Conservation (phyloP, 768 basidiomycete genomes). For the Xerocomellus dryophilus region DNA sequence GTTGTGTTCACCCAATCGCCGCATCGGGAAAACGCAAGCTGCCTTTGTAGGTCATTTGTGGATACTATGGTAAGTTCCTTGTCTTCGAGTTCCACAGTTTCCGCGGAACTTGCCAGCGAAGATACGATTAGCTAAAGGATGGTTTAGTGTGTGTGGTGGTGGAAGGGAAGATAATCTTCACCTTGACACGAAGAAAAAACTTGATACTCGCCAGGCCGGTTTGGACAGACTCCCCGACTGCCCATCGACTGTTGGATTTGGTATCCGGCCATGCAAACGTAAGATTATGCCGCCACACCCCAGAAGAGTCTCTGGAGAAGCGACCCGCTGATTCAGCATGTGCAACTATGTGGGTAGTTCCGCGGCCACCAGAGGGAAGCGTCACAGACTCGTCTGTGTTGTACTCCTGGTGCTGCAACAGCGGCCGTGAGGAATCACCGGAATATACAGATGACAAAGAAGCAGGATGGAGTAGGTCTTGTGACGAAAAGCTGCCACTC, state of each 20-base stretch:
- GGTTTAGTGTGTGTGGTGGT: constrained; percentile 12
- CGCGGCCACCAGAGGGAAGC: constrained; percentile 21
- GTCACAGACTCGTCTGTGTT: constrained; percentile 11
- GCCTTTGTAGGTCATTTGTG: constrained; percentile 67
- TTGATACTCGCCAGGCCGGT: constrained; percentile 61
- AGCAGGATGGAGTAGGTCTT: constrained; percentile 16
- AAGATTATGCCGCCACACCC: constrained; percentile 62
- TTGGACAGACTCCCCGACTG: constrained; percentile 73
- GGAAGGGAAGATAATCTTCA: constrained; percentile 28
- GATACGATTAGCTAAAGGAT: constrained; percentile 46
- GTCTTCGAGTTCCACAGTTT: constrained; percentile 67
- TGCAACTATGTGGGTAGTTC: constrained; percentile 50
- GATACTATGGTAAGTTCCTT: constrained; percentile 64
- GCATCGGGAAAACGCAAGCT: constrained; percentile 60
- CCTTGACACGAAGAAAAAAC: constrained; percentile 72
- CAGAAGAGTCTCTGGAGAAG: constrained; percentile 54
- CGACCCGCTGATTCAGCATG: constrained; percentile 57
- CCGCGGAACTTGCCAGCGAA: constrained; percentile 45
- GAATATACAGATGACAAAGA: constrained; percentile 26
- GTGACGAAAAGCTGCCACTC: constrained; percentile 17
- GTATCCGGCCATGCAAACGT: constrained; percentile 70
- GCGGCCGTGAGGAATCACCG: constrained; percentile 24
- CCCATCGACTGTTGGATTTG: constrained; percentile 70
- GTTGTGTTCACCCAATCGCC: constrained; percentile 37
- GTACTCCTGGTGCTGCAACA: constrained; percentile 21